Evolutionary conservation across 2,329 filamentous ascomycete species (phyloP).

Genomic region (Aspergillus quadrilineatus): DNA sequence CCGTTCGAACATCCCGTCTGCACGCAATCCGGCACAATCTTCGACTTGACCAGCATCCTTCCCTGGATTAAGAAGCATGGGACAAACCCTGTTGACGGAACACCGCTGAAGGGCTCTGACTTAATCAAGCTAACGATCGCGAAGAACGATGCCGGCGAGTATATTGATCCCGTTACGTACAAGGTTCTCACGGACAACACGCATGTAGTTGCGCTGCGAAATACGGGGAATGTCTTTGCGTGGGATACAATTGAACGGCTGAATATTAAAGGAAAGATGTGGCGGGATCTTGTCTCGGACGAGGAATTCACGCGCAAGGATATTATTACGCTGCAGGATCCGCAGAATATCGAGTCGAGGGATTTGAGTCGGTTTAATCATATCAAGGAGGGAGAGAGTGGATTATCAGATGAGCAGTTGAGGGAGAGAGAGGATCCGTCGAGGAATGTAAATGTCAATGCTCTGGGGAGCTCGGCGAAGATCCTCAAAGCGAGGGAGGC

Average conservation of each 20-base stretch:
- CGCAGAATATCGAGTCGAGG: conserved; percentile 79
- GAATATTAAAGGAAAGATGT: conserved; percentile 96
- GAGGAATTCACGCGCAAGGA: conserved; percentile 83
- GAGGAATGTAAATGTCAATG: conserved; percentile 72
- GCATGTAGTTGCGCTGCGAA: conserved; percentile 84
- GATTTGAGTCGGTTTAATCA: conserved; percentile 89
- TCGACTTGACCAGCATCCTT: conserved; percentile 90
- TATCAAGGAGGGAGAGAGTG: conserved; percentile 74
- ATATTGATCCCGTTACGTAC: conserved; percentile 94
- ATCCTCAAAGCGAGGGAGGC: conserved; percentile 89
- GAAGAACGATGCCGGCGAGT: conserved; percentile 86
- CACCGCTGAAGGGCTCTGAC: conserved; percentile 74
- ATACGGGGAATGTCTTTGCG: conserved; percentile 90
- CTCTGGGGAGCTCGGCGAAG: conserved; percentile 76
- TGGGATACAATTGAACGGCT: conserved; percentile 94
- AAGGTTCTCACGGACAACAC: conserved; percentile 98
- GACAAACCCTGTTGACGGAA: conserved; percentile 85
- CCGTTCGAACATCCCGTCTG: conserved; percentile 95
- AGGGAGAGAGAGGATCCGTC: conserved; percentile 59
- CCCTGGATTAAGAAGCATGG: conserved; percentile 92
- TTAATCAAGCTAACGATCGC: conserved; percentile 88
- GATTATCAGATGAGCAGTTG: conserved; percentile 68
- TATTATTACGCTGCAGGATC: conserved; percentile 94
- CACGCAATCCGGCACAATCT: conserved; percentile 81
- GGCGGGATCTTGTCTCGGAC: conserved; percentile 86